These are phyloP conservation scores for Skeletonema menzelii DNA, from an alignment of 108 stramenopile species.

Conservation along the genomic window DNA sequence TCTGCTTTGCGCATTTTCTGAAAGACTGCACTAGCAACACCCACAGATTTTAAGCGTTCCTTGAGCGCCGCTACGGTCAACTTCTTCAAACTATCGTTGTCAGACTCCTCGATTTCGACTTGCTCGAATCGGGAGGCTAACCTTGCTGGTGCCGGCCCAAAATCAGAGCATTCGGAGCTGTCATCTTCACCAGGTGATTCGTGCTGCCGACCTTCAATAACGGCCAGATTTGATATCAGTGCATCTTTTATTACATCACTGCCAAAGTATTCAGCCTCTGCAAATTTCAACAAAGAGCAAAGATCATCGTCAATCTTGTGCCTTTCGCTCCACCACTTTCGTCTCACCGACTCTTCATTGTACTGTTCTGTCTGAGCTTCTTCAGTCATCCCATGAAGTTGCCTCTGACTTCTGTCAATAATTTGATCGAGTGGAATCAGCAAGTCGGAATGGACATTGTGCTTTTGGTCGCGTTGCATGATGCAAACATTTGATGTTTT, in stretches of 20 bases:
- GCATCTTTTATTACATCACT: conserved; percentile 11
- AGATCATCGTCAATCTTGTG: conserved; percentile 62
- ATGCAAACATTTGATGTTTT: background rate
- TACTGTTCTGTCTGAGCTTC: conserved; percentile 37
- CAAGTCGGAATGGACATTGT: conserved; percentile 33
- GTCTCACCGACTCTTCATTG: conserved; percentile 50
- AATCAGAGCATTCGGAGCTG: conserved; percentile 39
- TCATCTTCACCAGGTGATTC: conserved; percentile 23
- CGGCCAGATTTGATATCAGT: conserved; percentile 12
- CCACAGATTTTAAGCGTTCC: conserved; percentile 37
- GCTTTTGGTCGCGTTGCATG: background rate
- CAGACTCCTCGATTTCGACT: conserved; percentile 23
- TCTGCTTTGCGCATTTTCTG: conserved; percentile 57
- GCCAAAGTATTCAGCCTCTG: conserved; percentile 53
- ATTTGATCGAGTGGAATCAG: conserved; percentile 71
- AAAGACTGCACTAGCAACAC: conserved; percentile 18
- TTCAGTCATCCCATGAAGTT: conserved; percentile 63
- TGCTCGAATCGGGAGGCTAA: conserved; percentile 69
- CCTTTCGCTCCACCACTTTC: conserved; percentile 78
- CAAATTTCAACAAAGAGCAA: conserved; percentile 38
- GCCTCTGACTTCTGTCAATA: conserved; percentile 63
- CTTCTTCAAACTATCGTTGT: conserved; percentile 37
- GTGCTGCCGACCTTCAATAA: background rate
- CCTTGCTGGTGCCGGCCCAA: conserved; percentile 42
- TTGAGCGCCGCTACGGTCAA: conserved; percentile 69